Base-by-base conservation (phyloP, 2,329 filamentous ascomycete genomes). In the Aspergillus aculeatus region DNA sequence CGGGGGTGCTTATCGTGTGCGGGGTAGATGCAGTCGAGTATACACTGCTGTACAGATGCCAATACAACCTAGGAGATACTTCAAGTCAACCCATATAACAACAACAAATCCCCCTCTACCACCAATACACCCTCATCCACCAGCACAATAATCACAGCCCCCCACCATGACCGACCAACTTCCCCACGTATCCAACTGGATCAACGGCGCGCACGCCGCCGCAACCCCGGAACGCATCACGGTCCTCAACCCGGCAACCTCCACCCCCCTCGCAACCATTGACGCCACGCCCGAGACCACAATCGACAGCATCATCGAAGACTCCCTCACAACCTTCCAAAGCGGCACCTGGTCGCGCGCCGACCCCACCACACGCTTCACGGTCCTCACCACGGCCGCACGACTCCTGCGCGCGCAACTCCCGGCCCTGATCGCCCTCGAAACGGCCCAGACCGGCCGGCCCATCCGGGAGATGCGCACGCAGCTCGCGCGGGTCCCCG, bases 381-480 rank as follows among this genome's bases (percentile, higher is more conserved):
- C 84, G 21, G 84, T 88, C 7, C 80, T 90, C 12, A 86, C 89
- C 55, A 83, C 77, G 55, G 83, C 84, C 9, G 86, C 87, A 0
- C 69, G 73, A 1, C 77, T 88, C 0, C 78, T 90, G 3, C 78
- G 79, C 1, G 70, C 72, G 0, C 77, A 81, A 7, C 77, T 91
- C 1, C 79, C 83, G 0, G 72, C 76, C 0, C 80, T 91, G 44
- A 86, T 90, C 53, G 72, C 77, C 9, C 79, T 89, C 4, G 89
- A 91, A 71, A 86, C 89, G 7, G 77, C 73, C 35, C 88, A 91
- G 72, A 91, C 88, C 0, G 89, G 89, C 2, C 84, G 88, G 0
- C 84, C 85, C 0, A 78, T 88, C 29, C 84, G 88, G 26, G 89
- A 91, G 71, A 89, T 91, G 86, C 80, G 82, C 52, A 87, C 88